A percentile compares a stretch with the other conserved stretches of the same genome.
Conservation (phyloP, 768 basidiomycete genomes). For the Lactifluus hygrophoroides region DNA sequence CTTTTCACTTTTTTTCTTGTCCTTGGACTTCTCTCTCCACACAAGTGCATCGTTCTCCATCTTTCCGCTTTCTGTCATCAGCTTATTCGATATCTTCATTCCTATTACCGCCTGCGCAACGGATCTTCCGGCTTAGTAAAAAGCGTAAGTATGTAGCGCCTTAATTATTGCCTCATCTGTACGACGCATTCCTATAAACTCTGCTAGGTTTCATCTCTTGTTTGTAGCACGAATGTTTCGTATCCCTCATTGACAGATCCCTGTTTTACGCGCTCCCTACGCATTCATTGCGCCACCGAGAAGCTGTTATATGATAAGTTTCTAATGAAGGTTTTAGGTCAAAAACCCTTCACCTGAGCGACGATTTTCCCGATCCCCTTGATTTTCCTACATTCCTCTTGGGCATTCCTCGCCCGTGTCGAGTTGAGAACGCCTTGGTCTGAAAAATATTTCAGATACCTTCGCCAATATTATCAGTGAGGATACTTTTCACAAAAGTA, state of each 20-base stretch:
- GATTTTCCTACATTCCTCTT: slow-evolving; percentile 19
- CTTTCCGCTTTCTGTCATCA: not conserved
- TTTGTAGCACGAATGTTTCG: slow-evolving; percentile 14
- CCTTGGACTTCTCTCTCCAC: not conserved
- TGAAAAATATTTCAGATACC: slow-evolving; percentile 15
- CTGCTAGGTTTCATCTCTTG: not conserved
- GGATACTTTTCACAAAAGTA: not conserved
- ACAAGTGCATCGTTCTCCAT: not conserved
- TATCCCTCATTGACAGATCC: slow-evolving; percentile 1
- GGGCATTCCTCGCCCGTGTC: slow-evolving; percentile 12
- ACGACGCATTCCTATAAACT: slow-evolving; percentile 10
- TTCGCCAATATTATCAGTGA: not conserved
- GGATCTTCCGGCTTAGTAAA: not conserved
- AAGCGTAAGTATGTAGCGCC: slow-evolving; percentile 11
- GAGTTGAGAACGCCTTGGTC: slow-evolving; percentile 18
- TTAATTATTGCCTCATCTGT: slow-evolving; percentile 16
- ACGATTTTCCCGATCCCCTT: slow-evolving; percentile 19
- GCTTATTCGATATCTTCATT: slow-evolving; percentile 14
- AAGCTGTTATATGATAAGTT: slow-evolving; percentile 4
- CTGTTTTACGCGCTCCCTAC: slow-evolving; percentile 1
- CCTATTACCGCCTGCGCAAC: slow-evolving; percentile 5
- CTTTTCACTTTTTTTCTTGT: not conserved
- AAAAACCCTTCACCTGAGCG: slow-evolving; percentile 11
- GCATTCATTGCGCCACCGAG: not conserved
- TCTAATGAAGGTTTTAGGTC: not conserved